phyloP scores from a whole-genome alignment of 2,329 filamentous ascomycete species.

The Calcarisporium arbuscula region DNA sequence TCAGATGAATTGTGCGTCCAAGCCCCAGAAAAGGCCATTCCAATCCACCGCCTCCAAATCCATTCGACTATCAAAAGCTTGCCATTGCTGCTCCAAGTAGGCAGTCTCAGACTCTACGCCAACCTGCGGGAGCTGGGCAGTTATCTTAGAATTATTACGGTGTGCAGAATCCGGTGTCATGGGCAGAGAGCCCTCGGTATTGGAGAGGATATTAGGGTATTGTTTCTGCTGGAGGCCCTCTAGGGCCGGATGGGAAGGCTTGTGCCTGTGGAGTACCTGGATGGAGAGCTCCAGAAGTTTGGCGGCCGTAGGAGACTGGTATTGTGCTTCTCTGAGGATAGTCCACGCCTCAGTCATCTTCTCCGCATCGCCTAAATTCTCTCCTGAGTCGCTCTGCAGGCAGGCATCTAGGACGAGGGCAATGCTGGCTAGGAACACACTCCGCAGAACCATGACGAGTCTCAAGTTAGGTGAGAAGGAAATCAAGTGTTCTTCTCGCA shows the following conservation, averaged over 20 bases:
- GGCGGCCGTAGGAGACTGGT: constrained; percentile 21
- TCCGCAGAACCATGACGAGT: constrained; percentile 23
- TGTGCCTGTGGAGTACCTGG: constrained; percentile 26
- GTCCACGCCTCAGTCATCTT: constrained; percentile 24
- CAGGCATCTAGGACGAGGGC: constrained; percentile 27
- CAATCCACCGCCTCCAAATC: constrained; percentile 29
- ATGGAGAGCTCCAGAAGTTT: constrained; percentile 23
- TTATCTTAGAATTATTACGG: constrained; percentile 8
- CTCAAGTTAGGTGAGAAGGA: constrained; percentile 22
- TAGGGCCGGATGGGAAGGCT: constrained; percentile 17
- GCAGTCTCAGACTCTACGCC: constrained; percentile 9
- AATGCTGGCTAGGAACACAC: constrained; percentile 27
- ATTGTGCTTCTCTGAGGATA: constrained; percentile 24
- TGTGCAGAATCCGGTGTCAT: constrained; percentile 23
- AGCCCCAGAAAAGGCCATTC: constrained; percentile 26
- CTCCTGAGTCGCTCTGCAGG: constrained; percentile 14
- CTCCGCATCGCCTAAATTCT: constrained; percentile 16
- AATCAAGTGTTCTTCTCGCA: constrained; percentile 19
- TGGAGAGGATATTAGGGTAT: constrained; percentile 3
- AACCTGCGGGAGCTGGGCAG: constrained; percentile 5
- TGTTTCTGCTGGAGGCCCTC: constrained; percentile 12
- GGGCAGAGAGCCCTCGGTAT: constrained; percentile 11
- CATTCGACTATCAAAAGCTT: constrained; percentile 20
- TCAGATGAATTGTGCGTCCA: constrained; percentile 26
- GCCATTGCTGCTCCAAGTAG: constrained; percentile 20